Evolutionary conservation across 1,139 yeast genomes (phyloP).

Genomic region (Candida tetrigidarum): DNA sequence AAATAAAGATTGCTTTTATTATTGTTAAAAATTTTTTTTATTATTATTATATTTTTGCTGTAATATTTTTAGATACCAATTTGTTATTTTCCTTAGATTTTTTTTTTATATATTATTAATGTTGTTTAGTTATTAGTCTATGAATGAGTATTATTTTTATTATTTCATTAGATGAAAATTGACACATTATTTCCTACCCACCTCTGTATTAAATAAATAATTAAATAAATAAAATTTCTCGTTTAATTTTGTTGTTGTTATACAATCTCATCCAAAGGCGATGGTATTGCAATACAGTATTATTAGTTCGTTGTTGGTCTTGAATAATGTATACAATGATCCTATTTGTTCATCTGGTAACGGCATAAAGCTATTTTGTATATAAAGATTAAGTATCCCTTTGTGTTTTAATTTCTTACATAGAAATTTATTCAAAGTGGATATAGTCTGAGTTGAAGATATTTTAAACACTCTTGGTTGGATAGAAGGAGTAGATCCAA

Average conservation of each 20-base stretch:
- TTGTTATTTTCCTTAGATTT: not conserved
- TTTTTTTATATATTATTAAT: not conserved
- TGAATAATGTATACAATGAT: slow-evolving; percentile 47
- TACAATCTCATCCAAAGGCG: slow-evolving; percentile 57
- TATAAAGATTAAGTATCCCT: slow-evolving; percentile 39
- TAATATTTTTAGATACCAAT: slow-evolving; percentile 2
- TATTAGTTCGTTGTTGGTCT: slow-evolving; percentile 53
- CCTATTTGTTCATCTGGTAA: slow-evolving; percentile 60
- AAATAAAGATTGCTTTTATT: not conserved
- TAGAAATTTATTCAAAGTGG: slow-evolving; percentile 49
- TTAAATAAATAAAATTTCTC: not conserved
- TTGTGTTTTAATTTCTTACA: slow-evolving; percentile 40
- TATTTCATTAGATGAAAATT: not conserved
- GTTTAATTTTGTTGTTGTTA: too few relatives aligned
- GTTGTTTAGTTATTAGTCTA: slow-evolving; percentile 1
- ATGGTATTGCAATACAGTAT: slow-evolving; percentile 58
- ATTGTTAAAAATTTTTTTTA: not conserved
- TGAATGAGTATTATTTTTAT: not conserved
- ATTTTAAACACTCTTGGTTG: slow-evolving; percentile 55
- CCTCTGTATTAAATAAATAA: slow-evolving; percentile 3
- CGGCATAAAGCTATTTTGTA: slow-evolving; percentile 65
- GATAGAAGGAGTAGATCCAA: slow-evolving; percentile 59
- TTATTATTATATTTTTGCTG: not conserved
- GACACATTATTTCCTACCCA: not conserved
- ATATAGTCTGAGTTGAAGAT: slow-evolving; percentile 48